Percentiles rank a stretch among this genome's conserved stretches.
phyloP scores from a whole-genome alignment of 1,139 yeast species.

The Kodamaea suecica region DNA sequence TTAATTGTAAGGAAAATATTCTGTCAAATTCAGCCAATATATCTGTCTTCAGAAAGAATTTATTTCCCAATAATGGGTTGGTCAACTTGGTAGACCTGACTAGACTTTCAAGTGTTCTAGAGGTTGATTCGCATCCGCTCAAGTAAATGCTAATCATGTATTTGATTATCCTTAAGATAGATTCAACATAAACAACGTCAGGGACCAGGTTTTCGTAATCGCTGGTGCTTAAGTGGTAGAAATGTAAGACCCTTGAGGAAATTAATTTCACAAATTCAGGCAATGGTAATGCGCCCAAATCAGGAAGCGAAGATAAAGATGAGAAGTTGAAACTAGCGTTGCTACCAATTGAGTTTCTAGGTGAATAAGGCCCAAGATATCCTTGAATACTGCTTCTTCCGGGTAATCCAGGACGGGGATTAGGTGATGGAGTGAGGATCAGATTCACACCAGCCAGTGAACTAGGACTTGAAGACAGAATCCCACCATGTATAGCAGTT shows the following conservation, averaged over 20 bases:
- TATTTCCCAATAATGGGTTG: constrained; percentile 27
- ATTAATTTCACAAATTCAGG: constrained; percentile 51
- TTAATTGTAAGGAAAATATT: constrained; percentile 36
- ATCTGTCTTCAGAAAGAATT: constrained; percentile 32
- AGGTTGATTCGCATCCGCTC: constrained; percentile 39
- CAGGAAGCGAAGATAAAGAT: constrained; percentile 20
- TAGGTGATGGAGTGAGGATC: not conserved
- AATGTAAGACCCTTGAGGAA: constrained; percentile 47
- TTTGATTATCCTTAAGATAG: constrained; percentile 60
- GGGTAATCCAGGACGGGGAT: not conserved
- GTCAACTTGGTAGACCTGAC: constrained; percentile 17
- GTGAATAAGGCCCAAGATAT: constrained; percentile 19
- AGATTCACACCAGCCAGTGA: not conserved
- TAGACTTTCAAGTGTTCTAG: constrained; percentile 10
- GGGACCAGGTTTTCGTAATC: constrained; percentile 79
- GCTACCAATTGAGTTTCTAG: constrained; percentile 33
- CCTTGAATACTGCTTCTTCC: constrained; percentile 5
- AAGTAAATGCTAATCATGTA: constrained; percentile 55
- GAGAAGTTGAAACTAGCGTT: constrained; percentile 19
- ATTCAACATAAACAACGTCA: constrained; percentile 73
- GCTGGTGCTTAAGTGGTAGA: constrained; percentile 57
- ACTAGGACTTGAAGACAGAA: too few species aligned
- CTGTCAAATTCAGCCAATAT: constrained; percentile 52
- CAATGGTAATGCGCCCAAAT: constrained; percentile 27
- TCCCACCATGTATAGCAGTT: not conserved